phyloP scores from a whole-genome alignment of 2,329 filamentous ascomycete species.

The Fusarium xylarioides region DNA sequence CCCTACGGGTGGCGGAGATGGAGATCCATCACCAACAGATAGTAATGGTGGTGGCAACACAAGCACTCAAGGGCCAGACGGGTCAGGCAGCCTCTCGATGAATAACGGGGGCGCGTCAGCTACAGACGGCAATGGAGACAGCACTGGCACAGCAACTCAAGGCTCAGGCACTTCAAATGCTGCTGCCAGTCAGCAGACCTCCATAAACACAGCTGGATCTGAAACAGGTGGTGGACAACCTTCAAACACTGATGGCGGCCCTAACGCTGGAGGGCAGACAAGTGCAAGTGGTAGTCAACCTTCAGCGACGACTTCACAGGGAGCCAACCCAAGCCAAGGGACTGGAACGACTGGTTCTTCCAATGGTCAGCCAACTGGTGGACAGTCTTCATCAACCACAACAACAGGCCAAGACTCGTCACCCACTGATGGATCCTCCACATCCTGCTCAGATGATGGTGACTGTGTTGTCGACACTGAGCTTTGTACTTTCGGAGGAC shows the following conservation, averaged over 20 bases:
- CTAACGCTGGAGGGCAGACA: background rate
- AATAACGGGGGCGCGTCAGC: no score
- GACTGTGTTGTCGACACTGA: conserved; percentile 10
- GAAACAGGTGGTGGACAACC: background rate
- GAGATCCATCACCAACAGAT: background rate
- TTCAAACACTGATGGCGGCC: background rate
- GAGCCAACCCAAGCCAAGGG: background rate
- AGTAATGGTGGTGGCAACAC: background rate
- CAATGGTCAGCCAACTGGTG: background rate
- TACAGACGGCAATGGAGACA: no score
- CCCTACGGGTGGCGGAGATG: background rate
- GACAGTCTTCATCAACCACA: background rate
- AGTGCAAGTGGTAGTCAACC: background rate
- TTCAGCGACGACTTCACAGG: background rate
- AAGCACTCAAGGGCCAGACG: background rate
- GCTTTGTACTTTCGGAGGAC: background rate
- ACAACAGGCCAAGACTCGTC: background rate
- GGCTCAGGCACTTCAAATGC: background rate
- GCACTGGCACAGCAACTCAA: background rate
- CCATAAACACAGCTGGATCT: background rate
- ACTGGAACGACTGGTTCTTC: background rate
- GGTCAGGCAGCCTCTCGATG: no score
- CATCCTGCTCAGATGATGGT: conserved; percentile 1
- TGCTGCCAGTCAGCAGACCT: background rate
- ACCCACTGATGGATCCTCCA: background rate